Percentiles rank a stretch among this genome's conserved stretches.
These are phyloP conservation scores for Eleusine indica DNA, from an alignment of 176 grass and related monocot genomes.

Conservation along the genomic window DNA sequence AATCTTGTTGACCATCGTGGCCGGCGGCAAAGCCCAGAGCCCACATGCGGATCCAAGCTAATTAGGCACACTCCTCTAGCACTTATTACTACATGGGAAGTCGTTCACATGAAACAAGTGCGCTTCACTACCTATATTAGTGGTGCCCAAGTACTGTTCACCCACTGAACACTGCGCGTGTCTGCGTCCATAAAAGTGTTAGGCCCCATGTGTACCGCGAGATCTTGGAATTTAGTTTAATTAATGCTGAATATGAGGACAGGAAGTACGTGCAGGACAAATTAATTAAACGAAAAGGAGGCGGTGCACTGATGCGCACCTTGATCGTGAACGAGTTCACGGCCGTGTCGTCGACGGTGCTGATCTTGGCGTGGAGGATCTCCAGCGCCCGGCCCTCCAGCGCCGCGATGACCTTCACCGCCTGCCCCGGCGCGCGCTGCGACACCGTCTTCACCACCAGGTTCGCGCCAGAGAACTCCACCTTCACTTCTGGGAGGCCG, in stretches of 20 bases:
- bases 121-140: background rate
- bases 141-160: background rate
- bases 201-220: conserved; percentile 2
- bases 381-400: conserved; percentile 77
- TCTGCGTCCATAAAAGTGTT: background rate
- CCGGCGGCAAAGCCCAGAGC: too few species aligned
- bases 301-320: conserved; percentile 31
- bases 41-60: too few species aligned
- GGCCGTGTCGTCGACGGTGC: conserved; percentile 66
- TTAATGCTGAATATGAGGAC: background rate
- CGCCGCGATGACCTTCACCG: conserved; percentile 70
- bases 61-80: background rate
- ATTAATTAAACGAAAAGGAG: background rate
- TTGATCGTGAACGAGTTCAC: conserved; percentile 95
- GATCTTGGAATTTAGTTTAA: background rate
- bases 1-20: too few species aligned
- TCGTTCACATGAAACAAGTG: conserved; percentile 38
- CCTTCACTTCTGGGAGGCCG: conserved; percentile 64
- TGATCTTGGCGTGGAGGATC: conserved; percentile 82
- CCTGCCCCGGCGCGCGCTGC: conserved; percentile 63
- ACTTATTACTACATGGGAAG: background rate
- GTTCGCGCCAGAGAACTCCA: conserved; percentile 91
- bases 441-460: conserved; percentile 83
- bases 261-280: too few species aligned
- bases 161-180: background rate